Conservation (phyloP, 345 rosid genomes). For the Bruguiera parviflora region DNA sequence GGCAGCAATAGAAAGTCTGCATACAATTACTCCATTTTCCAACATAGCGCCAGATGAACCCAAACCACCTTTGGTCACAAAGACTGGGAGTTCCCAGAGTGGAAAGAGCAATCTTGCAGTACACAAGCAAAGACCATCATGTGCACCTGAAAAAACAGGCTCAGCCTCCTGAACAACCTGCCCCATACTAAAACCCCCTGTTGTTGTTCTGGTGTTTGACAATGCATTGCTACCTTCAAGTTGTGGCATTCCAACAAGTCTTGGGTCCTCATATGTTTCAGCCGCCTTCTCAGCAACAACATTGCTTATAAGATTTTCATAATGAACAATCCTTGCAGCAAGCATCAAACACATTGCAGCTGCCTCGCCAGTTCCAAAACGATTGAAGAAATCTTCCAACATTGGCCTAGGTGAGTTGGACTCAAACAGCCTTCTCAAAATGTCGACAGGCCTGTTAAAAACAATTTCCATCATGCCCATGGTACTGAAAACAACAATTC, state of each 20-base stretch:
- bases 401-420: conserved; percentile 75
- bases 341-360: conserved; percentile 98
- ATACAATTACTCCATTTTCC: conserved; percentile 58
- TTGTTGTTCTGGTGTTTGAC: conserved; percentile 71
- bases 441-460: conserved; percentile 93
- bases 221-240: conserved; percentile 80
- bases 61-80: conserved; percentile 53
- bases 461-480: conserved; percentile 98
- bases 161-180: conserved; percentile 98
- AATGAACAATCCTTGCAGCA: conserved; percentile 79
- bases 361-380: conserved; percentile 96
- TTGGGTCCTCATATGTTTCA: conserved; percentile 94
- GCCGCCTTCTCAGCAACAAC: conserved; percentile 86
- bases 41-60: conserved; percentile 38
- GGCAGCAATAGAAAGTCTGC: conserved; percentile 75
- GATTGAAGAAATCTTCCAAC: conserved; percentile 87
- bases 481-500: conserved; percentile 79
- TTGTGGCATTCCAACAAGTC: conserved; percentile 93
- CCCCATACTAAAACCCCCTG: conserved; percentile 98
- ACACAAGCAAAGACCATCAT: conserved; percentile 92
- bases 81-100: conserved; percentile 87
- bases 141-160: conserved; percentile 89
- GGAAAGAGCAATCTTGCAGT: conserved; percentile 90
- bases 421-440: conserved; percentile 82
- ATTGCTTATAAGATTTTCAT: conserved; percentile 72